These are phyloP conservation scores for Suillus lakei DNA, from an alignment of 768 basidiomycete species.

Conservation along the genomic window DNA sequence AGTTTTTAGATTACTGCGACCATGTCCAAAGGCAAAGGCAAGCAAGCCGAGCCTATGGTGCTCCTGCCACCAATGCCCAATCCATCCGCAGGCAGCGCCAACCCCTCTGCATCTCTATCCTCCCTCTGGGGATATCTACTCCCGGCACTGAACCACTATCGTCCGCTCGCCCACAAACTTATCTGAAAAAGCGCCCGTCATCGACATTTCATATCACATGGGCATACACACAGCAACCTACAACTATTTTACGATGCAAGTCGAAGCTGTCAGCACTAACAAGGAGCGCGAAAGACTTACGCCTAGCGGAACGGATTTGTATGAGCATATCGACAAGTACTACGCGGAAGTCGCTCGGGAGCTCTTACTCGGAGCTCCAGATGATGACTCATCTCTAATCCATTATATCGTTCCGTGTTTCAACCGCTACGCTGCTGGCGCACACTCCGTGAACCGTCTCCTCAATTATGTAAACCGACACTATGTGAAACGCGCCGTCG, in stretches of 20 bases:
- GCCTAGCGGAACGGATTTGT: constrained; percentile 68
- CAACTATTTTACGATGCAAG: constrained; percentile 75
- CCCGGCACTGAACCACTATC: constrained; percentile 79
- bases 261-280: constrained; percentile 47
- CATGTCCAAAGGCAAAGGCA: constrained; percentile 39
- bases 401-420: constrained; percentile 75
- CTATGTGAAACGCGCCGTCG: constrained; percentile 75
- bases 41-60: constrained; percentile 24
- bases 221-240: constrained; percentile 84
- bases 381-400: constrained; percentile 68
- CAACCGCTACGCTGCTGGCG: constrained; percentile 70
- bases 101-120: constrained; percentile 73
- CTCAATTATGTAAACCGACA: constrained; percentile 75
- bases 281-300: constrained; percentile 33
- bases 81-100: constrained; percentile 66
- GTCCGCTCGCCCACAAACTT: constrained; percentile 69
- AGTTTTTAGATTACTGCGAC: constrained; percentile 4
- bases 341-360: constrained; percentile 65
- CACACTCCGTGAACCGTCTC: constrained; percentile 70
- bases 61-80: constrained; percentile 48
- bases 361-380: constrained; percentile 62
- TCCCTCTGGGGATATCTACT: constrained; percentile 77
- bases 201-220: constrained; percentile 74
- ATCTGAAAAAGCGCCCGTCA: constrained; percentile 64
- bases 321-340: constrained; percentile 75